phyloP scores from a whole-genome alignment of 1,139 yeast genomes.

The Magnusiomyces paraingens region DNA sequence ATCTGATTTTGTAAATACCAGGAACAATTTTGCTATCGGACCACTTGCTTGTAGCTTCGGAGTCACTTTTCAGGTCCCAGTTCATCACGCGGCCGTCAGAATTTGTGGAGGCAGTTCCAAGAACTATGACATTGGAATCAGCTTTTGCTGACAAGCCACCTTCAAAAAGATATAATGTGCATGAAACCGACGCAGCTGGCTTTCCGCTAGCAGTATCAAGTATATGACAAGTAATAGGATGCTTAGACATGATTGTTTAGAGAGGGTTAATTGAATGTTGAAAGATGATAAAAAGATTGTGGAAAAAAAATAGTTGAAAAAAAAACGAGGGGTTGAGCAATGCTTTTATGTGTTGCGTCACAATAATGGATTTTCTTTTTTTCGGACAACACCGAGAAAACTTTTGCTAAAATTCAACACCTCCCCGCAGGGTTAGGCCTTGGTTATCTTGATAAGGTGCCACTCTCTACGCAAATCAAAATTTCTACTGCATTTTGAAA shows the following conservation, averaged over 20 bases:
- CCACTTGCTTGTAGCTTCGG: conserved; percentile 27
- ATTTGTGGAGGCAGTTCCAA: conserved; percentile 65
- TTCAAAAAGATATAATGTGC: conserved; percentile 24
- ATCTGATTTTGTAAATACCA: conserved; percentile 68
- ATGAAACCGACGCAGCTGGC: conserved; percentile 62
- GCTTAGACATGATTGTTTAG: conserved; percentile 17
- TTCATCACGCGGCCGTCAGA: conserved; percentile 66
- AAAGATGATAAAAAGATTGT: background rate
- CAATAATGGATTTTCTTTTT: background rate
- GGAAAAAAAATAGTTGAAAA: background rate
- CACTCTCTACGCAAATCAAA: too few species aligned
- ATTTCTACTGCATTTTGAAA: background rate
- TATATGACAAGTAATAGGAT: conserved; percentile 79
- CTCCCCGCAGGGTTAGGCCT: too few species aligned
- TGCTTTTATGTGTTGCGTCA: too few species aligned
- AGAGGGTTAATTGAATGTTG: background rate
- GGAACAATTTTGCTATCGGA: conserved; percentile 36
- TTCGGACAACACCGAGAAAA: background rate
- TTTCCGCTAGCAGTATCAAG: conserved; percentile 77
- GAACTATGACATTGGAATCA: conserved; percentile 29
- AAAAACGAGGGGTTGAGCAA: background rate
- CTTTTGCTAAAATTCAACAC: too few species aligned
- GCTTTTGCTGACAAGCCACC: background rate
- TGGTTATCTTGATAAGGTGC: too few species aligned
- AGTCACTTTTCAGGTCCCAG: conserved; percentile 46